Conservation (phyloP, 2,329 filamentous ascomycete genomes). For the Colletotrichum liriopes region DNA sequence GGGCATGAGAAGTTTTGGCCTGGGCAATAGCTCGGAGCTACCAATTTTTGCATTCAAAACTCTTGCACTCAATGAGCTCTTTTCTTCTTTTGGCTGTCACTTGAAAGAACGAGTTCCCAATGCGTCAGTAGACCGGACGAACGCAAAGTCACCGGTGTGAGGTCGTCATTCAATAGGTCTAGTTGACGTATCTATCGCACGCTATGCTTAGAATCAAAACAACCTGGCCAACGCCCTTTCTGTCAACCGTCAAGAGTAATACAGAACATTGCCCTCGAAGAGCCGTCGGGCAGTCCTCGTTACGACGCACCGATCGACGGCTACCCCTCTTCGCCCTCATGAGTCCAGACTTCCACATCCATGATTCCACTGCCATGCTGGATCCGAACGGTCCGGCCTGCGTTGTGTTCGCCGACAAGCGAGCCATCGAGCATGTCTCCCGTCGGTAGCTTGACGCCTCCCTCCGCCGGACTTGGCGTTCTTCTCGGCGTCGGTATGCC, state of each 20-base stretch:
- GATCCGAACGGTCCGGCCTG: conserved; percentile 42
- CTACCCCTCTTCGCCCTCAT: conserved; percentile 40
- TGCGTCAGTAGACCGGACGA: not conserved
- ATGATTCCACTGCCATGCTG: conserved; percentile 51
- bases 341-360: conserved; percentile 46
- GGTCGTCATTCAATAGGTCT: not conserved
- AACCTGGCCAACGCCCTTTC: not conserved
- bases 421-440: conserved; percentile 1
- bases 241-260: conserved; percentile 43
- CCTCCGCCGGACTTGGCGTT: conserved; percentile 45
- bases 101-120: not conserved
- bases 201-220: conserved; percentile 1
- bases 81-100: not conserved
- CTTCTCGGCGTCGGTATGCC: conserved; percentile 43
- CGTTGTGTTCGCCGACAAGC: not conserved
- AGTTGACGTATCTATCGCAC: not conserved
- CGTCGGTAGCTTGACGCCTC: not conserved
- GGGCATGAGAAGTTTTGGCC: not conserved
- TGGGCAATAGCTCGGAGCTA: too few species aligned
- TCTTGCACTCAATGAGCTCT: not conserved
- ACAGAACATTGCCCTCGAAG: conserved; percentile 51
- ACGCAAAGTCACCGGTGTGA: too few species aligned
- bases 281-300: conserved; percentile 52
- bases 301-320: conserved; percentile 49
- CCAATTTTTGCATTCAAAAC: too few species aligned